A percentile compares a stretch with the other conserved stretches of the same genome.
These are phyloP conservation scores for Plantago ovata DNA, from an alignment of 257 asterid species.

Conservation along the genomic window DNA sequence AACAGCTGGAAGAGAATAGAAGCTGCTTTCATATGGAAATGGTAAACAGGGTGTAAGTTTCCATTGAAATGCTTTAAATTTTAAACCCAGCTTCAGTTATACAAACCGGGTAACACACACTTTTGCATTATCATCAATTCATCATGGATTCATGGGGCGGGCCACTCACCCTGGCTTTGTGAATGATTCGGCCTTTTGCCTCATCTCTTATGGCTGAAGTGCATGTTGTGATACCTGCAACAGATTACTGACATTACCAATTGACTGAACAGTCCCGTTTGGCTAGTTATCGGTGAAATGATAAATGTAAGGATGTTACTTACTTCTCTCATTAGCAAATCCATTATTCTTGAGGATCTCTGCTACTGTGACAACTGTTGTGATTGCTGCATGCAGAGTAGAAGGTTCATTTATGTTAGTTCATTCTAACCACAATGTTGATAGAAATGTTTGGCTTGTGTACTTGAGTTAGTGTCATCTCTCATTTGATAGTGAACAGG, in stretches of 20 bases:
- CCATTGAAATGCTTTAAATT: too few species aligned
- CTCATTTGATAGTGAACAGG: too few species aligned
- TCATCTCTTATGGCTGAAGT: constrained; percentile 82
- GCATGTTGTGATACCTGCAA: constrained; percentile 65
- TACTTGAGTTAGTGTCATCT: too few species aligned
- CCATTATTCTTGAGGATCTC: constrained; percentile 87
- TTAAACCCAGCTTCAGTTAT: too few species aligned
- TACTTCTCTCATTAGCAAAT: constrained; percentile 78
- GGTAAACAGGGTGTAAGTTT: too few species aligned
- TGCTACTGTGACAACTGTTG: constrained; percentile 85
- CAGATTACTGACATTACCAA: constrained; percentile 9
- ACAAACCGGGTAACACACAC: too few species aligned
- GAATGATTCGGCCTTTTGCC: constrained; percentile 64
- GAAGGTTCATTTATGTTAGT: neutral
- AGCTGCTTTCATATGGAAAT: too few species aligned
- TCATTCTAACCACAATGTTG: neutral
- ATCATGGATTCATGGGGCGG: too few species aligned
- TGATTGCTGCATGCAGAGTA: constrained; percentile 55
- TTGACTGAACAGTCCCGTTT: neutral
- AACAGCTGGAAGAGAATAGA: too few species aligned
- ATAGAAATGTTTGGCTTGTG: neutral
- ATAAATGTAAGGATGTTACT: constrained; percentile 2
- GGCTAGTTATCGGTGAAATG: neutral
- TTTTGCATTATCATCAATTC: too few species aligned
- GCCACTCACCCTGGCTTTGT: constrained; percentile 71